These are phyloP conservation scores for Lachancea fermentati DNA, from an alignment of 805 yeast species.

Conservation along the genomic window DNA sequence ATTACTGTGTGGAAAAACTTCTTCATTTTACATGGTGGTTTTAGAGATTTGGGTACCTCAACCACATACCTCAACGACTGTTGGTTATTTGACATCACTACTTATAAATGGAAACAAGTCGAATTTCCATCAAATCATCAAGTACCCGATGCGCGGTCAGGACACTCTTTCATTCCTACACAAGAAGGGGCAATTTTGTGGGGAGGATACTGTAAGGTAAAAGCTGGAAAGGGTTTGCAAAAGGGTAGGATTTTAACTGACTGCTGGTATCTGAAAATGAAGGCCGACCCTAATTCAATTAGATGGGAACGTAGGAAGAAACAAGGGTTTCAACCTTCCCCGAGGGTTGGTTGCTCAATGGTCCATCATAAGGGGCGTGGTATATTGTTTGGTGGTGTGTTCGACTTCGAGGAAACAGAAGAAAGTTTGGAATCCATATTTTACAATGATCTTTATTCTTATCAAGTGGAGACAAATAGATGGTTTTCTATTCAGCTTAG, in stretches of 20 bases:
- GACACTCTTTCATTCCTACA: conserved; percentile 78
- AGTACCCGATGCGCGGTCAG: conserved; percentile 87
- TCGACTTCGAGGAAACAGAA: conserved; percentile 91
- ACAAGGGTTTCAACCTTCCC: conserved; percentile 85
- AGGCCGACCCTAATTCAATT: conserved; percentile 61
- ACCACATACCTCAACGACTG: conserved; percentile 80
- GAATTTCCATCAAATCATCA: conserved; percentile 79
- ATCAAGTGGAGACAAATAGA: conserved; percentile 78
- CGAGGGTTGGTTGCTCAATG: conserved; percentile 93
- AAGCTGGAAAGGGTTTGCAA: conserved; percentile 80
- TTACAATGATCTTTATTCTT: conserved; percentile 73
- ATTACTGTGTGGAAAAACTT: conserved; percentile 89
- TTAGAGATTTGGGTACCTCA: conserved; percentile 78
- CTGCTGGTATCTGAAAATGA: conserved; percentile 84
- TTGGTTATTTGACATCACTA: conserved; percentile 89
- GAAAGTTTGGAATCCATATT: conserved; percentile 82
- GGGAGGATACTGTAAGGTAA: conserved; percentile 94
- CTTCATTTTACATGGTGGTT: conserved; percentile 83
- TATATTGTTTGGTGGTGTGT: conserved; percentile 90
- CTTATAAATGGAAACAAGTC: conserved; percentile 85
- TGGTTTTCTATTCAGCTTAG: conserved; percentile 76
- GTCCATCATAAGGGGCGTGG: conserved; percentile 89
- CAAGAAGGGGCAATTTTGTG: conserved; percentile 79
- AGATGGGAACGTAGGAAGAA: conserved; percentile 88
- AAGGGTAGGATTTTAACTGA: conserved; percentile 88